Evolutionary conservation across 495 filamentous ascomycete genomes (phyloP).

Genomic region (Hypoxylon subgilvum): DNA sequence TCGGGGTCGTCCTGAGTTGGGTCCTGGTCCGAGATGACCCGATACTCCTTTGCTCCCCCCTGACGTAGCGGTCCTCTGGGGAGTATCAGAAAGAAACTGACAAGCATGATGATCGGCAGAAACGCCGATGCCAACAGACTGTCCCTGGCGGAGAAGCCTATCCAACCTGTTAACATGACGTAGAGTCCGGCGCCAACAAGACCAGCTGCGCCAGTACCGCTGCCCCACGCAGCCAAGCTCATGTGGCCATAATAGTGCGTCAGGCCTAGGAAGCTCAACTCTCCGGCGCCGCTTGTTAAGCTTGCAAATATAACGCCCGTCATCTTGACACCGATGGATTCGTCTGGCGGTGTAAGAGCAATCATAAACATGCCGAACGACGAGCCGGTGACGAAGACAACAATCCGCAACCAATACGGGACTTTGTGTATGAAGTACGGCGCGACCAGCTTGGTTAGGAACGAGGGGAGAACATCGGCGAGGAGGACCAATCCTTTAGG

Average conservation of each 20-base stretch:
- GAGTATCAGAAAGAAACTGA: constrained; percentile 82
- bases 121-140: constrained; percentile 78
- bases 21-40: constrained; percentile 51
- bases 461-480: constrained; percentile 87
- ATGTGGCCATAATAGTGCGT: constrained; percentile 94
- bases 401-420: constrained; percentile 76
- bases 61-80: constrained; percentile 65
- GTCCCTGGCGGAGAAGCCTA: constrained; percentile 70
- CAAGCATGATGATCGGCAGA: constrained; percentile 80
- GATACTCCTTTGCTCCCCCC: constrained; percentile 48
- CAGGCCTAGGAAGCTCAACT: constrained; percentile 85
- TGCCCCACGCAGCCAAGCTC: constrained; percentile 89
- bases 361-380: constrained; percentile 86
- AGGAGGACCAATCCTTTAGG: constrained; percentile 93
- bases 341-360: constrained; percentile 71
- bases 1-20: constrained; percentile 48
- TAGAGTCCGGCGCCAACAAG: constrained; percentile 87
- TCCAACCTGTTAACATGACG: constrained; percentile 77
- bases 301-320: constrained; percentile 85
- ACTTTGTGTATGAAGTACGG: constrained; percentile 92
- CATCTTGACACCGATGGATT: constrained; percentile 73
- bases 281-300: constrained; percentile 80
- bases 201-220: constrained; percentile 89
- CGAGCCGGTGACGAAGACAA: constrained; percentile 74
- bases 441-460: constrained; percentile 82